These are phyloP conservation scores for Neoboletus brunneissimus DNA, from an alignment of 768 basidiomycete species.

Conservation along the genomic window DNA sequence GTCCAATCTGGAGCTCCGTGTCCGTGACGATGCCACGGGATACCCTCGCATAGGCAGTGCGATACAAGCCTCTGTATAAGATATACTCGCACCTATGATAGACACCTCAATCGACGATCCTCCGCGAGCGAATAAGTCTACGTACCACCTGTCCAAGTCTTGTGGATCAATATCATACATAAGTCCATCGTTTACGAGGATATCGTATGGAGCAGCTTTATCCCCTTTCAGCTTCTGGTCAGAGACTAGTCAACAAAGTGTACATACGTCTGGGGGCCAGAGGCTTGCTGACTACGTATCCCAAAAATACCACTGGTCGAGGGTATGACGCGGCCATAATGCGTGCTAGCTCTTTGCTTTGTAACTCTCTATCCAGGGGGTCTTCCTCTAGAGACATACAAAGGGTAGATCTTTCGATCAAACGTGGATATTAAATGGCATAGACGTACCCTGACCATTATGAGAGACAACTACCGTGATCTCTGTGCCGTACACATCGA, in stretches of 20 bases:
- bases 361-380: conserved; percentile 81
- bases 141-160: conserved; percentile 69
- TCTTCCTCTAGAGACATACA: conserved; percentile 65
- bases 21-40: conserved; percentile 85
- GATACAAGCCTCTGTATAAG: conserved; percentile 74
- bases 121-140: background rate
- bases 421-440: background rate
- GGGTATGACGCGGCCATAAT: conserved; percentile 73
- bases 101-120: background rate
- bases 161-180: conserved; percentile 78
- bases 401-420: background rate
- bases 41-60: conserved; percentile 79
- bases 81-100: conserved; percentile 83
- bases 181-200: conserved; percentile 70
- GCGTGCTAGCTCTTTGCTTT: conserved; percentile 74
- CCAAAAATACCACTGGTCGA: conserved; percentile 73
- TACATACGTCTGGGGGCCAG: conserved; percentile 58
- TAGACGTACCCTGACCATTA: conserved; percentile 81
- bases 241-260: background rate
- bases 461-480: conserved; percentile 86
- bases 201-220: conserved; percentile 71
- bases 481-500: conserved; percentile 74
- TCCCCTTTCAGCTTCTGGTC: conserved; percentile 7
- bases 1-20: conserved; percentile 86
- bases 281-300: conserved; percentile 76